A percentile compares a stretch with the other conserved stretches of the same genome.
These are phyloP conservation scores for Apiotrichum laibachii DNA, from an alignment of 1,284 basidiomycete species.

Conservation along the genomic window DNA sequence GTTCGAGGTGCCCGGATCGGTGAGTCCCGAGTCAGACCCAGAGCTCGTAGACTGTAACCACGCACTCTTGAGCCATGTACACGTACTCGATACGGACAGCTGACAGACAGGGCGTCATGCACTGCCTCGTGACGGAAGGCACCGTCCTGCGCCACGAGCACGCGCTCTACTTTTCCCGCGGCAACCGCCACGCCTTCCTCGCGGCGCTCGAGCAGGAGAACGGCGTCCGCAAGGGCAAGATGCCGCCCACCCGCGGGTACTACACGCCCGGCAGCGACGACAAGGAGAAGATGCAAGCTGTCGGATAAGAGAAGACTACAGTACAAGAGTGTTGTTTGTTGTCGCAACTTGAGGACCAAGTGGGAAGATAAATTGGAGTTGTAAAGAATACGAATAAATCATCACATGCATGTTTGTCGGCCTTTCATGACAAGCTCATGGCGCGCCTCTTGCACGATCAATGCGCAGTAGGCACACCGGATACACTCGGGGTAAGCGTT, in stretches of 20 bases:
- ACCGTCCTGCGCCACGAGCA: slow-evolving; percentile 57
- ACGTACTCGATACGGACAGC: background rate
- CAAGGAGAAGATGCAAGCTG: slow-evolving; percentile 17
- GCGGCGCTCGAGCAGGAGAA: slow-evolving; percentile 60
- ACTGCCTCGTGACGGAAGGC: slow-evolving; percentile 62
- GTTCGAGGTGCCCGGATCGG: slow-evolving; percentile 75
- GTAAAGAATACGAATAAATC: too few relatives aligned
- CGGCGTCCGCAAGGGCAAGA: slow-evolving; percentile 10
- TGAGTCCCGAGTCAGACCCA: slow-evolving; percentile 55
- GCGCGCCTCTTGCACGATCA: too few relatives aligned
- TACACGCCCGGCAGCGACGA: too few relatives aligned
- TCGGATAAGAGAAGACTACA: slow-evolving; percentile 14
- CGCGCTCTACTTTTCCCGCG: slow-evolving; percentile 63
- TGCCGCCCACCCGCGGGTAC: too few relatives aligned
- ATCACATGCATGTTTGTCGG: too few relatives aligned
- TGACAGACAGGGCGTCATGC: slow-evolving; percentile 57
- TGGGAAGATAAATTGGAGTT: too few relatives aligned
- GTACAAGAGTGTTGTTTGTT: background rate
- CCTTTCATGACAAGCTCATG: too few relatives aligned
- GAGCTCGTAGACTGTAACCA: too few relatives aligned
- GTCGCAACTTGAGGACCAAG: too few relatives aligned
- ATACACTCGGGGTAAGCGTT: too few relatives aligned
- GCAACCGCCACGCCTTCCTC: slow-evolving; percentile 59
- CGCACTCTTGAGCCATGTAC: too few relatives aligned
- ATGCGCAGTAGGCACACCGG: too few relatives aligned